phyloP scores from a whole-genome alignment of 441 rosid species.

The Geranium incanum region DNA sequence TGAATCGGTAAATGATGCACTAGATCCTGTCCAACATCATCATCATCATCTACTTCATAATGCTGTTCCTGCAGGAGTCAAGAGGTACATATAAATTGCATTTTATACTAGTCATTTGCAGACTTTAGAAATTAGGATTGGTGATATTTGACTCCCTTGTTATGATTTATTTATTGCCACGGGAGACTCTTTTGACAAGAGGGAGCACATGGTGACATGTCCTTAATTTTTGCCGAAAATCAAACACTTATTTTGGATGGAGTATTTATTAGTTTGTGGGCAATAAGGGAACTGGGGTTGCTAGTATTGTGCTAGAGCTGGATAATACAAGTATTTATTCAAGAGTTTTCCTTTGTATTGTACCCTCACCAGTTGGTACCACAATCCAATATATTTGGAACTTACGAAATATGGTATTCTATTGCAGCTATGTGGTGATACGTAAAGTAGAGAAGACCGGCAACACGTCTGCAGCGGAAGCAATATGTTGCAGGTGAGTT shows the following conservation, averaged over 20 bases:
- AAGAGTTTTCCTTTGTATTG: too few species aligned
- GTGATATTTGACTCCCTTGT: too few species aligned
- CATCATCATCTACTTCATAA: conserved; percentile 55
- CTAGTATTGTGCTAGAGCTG: background rate
- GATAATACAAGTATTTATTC: background rate
- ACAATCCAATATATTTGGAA: background rate
- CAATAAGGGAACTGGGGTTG: background rate
- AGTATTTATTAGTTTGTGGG: background rate
- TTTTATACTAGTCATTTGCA: background rate
- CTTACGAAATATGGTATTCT: conserved; percentile 18
- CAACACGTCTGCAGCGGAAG: conserved; percentile 39
- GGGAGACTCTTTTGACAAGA: too few species aligned
- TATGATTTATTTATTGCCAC: too few species aligned
- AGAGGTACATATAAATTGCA: conserved; percentile 42
- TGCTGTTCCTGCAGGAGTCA: conserved; percentile 55
- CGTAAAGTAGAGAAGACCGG: conserved; percentile 57
- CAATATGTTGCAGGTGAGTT: conserved; percentile 43
- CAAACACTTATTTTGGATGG: too few species aligned
- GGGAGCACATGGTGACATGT: too few species aligned
- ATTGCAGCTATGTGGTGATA: conserved; percentile 49
- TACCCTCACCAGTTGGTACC: too few species aligned
- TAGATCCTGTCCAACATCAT: conserved; percentile 46
- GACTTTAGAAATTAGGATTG: too few species aligned
- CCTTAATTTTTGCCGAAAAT: too few species aligned
- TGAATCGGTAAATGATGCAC: conserved; percentile 61